Evolutionary conservation across 208 protist genomes (phyloP).

Genomic region (Blechomonas ayalai): DNA sequence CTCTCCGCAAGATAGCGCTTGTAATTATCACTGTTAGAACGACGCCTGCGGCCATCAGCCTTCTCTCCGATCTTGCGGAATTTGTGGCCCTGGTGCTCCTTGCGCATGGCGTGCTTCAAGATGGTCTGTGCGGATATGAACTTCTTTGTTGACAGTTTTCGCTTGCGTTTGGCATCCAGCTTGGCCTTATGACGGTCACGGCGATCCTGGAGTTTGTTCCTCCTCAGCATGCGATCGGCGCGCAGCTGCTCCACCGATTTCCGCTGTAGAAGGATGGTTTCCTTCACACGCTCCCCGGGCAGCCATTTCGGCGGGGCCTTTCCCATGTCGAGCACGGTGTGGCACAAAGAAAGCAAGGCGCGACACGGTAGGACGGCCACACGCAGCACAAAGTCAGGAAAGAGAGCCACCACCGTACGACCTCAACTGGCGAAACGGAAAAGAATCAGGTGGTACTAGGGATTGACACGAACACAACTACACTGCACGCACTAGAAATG

Average conservation of each 20-base stretch:
- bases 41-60: slow-evolving; percentile 32
- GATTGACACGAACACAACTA: too few species aligned
- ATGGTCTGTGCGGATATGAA: slow-evolving; percentile 83
- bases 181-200: slow-evolving; percentile 76
- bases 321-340: slow-evolving; percentile 65
- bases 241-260: slow-evolving; percentile 87
- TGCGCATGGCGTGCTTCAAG: slow-evolving; percentile 75
- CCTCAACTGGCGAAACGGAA: too few species aligned
- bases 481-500: too few species aligned
- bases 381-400: too few species aligned
- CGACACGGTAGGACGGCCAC: too few species aligned
- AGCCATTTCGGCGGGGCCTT: slow-evolving; percentile 88
- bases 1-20: slow-evolving; percentile 28
- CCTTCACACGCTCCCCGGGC: slow-evolving; percentile 86
- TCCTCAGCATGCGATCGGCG: slow-evolving; percentile 73
- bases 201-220: slow-evolving; percentile 73
- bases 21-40: slow-evolving; percentile 18
- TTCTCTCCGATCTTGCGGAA: slow-evolving; percentile 85
- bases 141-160: slow-evolving; percentile 76
- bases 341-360: not conserved
- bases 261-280: slow-evolving; percentile 86
- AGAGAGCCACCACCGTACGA: too few species aligned
- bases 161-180: slow-evolving; percentile 79
- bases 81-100: slow-evolving; percentile 44
- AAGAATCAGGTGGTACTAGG: too few species aligned